Evolutionary conservation across 495 filamentous ascomycete species (phyloP), one percentile per base, ranked within the genome.

Genomic region (Lasiosphaeris hirsuta): DNA sequence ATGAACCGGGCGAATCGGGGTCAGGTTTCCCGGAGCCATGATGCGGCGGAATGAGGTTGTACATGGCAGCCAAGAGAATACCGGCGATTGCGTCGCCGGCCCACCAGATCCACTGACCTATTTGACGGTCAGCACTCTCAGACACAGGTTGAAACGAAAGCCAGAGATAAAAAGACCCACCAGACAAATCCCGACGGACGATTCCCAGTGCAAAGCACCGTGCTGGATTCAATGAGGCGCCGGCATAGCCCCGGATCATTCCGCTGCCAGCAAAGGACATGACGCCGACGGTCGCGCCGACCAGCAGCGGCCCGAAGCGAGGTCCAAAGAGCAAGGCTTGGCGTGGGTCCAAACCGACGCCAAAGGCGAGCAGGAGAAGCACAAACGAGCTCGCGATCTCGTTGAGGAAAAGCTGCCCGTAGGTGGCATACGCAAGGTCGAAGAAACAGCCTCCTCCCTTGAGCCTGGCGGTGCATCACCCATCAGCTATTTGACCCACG

Each of bases 321-420:
- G 74, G 78, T 0, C 82, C 82, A 59, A 79, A 82, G 4, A 83
- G 64, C 9, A 74, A 54, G 5, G 66, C 67, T 58, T 83, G 81
- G 10, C 82, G 68, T 7, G 83, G 82, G 61, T 86, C 81, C 0
- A 87, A 71, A 10, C 78, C 83, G n/a, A 81, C 74, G 3, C 83
- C 81, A 63, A 76, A 74, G 1, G 74, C 66, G 5, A 80, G 66
- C 60, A 72, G 70, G 13, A 39, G 57, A 59, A 62, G 14, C n/a
- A 17, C 37, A 35, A 54, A 48, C 18, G 38, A 43, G 15, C 15
- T 46, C 7, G 52, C 42, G 0, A 19, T 34, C 30, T 55, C 52
- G 40, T 55, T 55, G n/a, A 55, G 42, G 17, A 47, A 19, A 10
- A 45, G 30, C 10, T 38, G 40, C 9, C 52, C 30, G 5, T n/a